Conservation (phyloP, 2,329 filamentous ascomycete genomes). For the Chaetomiaceae sp. region DNA sequence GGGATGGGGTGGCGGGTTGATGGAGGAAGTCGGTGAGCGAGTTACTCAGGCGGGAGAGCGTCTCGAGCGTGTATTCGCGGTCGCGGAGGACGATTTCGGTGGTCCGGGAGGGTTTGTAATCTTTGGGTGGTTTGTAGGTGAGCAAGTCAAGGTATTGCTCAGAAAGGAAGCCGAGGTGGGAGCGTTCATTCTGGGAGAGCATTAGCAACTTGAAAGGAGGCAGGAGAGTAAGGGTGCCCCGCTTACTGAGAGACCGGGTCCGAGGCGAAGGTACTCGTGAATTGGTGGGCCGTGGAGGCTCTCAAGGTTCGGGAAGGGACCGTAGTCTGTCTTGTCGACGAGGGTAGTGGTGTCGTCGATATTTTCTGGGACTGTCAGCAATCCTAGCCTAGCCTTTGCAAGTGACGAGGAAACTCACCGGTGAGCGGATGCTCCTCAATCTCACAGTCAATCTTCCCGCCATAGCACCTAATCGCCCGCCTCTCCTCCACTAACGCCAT, state of each 20-base stretch:
- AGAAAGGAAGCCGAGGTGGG: conserved; percentile 45
- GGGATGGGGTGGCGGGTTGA: conserved; percentile 16
- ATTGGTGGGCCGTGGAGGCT: conserved; percentile 37
- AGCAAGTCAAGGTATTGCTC: conserved; percentile 52
- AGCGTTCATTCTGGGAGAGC: conserved; percentile 42
- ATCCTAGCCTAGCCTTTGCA: neutral
- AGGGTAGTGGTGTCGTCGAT: conserved; percentile 39
- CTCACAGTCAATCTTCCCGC: conserved; percentile 36
- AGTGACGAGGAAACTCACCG: conserved; percentile 36
- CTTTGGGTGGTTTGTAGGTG: conserved; percentile 44
- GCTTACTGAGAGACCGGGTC: conserved; percentile 49
- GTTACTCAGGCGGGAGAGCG: conserved; percentile 39
- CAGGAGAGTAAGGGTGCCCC: neutral
- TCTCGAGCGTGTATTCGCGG: conserved; percentile 42
- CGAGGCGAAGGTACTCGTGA: conserved; percentile 44
- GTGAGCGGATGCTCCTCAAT: conserved; percentile 44
- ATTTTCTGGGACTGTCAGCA: conserved; percentile 33
- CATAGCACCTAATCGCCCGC: conserved; percentile 42
- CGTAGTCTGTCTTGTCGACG: conserved; percentile 47
- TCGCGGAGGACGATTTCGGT: conserved; percentile 39
- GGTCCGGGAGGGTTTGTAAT: conserved; percentile 45
- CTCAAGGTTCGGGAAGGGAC: conserved; percentile 47
- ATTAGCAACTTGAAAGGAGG: neutral
- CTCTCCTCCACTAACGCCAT: conserved; percentile 51
- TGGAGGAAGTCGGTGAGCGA: conserved; percentile 40